A percentile compares a stretch with the other conserved stretches of the same genome.
Conservation (phyloP, 2,329 filamentous ascomycete genomes). For the Bipolaris oryzae region DNA sequence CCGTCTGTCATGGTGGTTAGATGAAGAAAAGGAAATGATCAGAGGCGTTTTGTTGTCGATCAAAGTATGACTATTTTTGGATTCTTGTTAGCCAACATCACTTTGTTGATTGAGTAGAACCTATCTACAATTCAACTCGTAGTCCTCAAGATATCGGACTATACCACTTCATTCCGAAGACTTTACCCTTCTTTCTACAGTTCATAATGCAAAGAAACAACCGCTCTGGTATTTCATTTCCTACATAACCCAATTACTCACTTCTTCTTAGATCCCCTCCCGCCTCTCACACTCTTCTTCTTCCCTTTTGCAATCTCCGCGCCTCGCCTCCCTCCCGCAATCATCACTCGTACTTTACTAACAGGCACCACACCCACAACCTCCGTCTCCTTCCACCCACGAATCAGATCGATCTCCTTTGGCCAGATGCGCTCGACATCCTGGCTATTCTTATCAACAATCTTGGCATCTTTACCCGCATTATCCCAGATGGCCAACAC, state of each 20-base stretch:
- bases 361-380: conserved; percentile 81
- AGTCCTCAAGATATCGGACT: no score
- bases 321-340: conserved; percentile 53
- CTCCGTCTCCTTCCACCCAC: conserved; percentile 80
- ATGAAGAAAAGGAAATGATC: no score
- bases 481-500: conserved; percentile 81
- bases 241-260: neutral
- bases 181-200: neutral
- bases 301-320: conserved; percentile 38
- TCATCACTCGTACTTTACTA: conserved; percentile 79
- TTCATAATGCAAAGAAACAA: neutral
- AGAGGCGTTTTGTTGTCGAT: no score
- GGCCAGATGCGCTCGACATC: conserved; percentile 80
- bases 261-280: conserved; percentile 42
- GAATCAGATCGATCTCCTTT: conserved; percentile 82
- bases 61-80: no score
- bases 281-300: conserved; percentile 37
- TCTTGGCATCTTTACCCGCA: conserved; percentile 61
- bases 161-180: no score
- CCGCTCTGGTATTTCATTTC: neutral
- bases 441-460: conserved; percentile 54
- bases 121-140: no score
- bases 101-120: no score
- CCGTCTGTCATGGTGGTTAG: no score
- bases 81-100: no score